Evolutionary conservation across 345 rosid species (phyloP), one percentile per base, ranked within the genome.

Genomic region (Passiflora organensis): DNA sequence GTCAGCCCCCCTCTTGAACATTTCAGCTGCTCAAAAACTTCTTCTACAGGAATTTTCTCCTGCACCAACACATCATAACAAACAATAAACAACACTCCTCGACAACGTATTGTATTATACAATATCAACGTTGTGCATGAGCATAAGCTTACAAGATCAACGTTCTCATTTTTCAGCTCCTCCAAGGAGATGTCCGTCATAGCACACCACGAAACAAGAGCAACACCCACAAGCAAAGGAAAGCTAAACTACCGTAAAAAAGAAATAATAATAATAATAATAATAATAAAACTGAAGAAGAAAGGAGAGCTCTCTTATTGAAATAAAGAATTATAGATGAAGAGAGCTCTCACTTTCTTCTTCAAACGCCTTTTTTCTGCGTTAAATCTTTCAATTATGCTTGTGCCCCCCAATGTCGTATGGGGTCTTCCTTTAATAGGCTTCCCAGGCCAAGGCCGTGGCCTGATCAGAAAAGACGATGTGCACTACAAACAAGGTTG

Each of bases 11-110:
- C 79, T 36, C 62, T 60, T 19, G 88, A 71, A 68, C 98, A 85
- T 78, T 84, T 88, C 48, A 91, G 67, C 67, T 82, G 83, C 62
- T 78, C 65, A 51, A 91, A 91, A 20, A 91, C 96, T 74, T 91
- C 93, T 0, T 79, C 88, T 16, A 91, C 53, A 0, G 96, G 96
- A 47, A 88, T 82, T 16, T 58, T 71, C 73, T 91, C 96, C 96
- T 91, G 18, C 66, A 55, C 51, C 52, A 42, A 45, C 49, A 48
- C 32, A 16, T n/a, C 13, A 16, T 38, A 6, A 32, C 1, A 14
- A 14, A 34, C 12, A 46, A 16, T 10, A 20, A 15, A 9, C 10
- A 32, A 32, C 41, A 20, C 41, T 20, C 43, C 49, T 19, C 41
- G 13, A 37, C 34, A 2, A 15, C 22, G 24, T 21, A 12, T 14